Conservation (phyloP, 108 stramenopile species). For the Cyclotella distinguenda region DNA sequence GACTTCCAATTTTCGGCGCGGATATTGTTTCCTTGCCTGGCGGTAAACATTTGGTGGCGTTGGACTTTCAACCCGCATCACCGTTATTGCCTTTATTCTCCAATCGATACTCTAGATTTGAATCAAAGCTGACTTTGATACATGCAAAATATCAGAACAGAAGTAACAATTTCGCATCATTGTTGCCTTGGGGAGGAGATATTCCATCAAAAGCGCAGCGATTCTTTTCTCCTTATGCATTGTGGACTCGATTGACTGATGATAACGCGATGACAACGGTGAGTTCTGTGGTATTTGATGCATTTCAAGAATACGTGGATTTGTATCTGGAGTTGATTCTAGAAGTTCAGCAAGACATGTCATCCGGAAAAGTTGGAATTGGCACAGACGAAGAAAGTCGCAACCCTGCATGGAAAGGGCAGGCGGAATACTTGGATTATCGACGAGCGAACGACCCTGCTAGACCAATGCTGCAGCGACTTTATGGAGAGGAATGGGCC, state of each 20-base stretch:
- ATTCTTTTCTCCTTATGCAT: constrained; percentile 74
- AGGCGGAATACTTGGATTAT: constrained; percentile 62
- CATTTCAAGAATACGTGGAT: constrained; percentile 68
- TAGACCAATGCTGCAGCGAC: constrained; percentile 75
- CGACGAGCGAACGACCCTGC: constrained; percentile 79
- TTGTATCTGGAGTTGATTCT: constrained; percentile 58
- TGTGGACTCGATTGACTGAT: constrained; percentile 72
- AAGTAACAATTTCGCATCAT: not conserved
- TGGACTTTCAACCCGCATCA: constrained; percentile 74
- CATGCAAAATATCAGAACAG: constrained; percentile 40
- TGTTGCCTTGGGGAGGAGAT: constrained; percentile 80
- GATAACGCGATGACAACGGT: constrained; percentile 46
- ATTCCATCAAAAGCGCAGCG: constrained; percentile 63
- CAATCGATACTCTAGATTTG: constrained; percentile 27
- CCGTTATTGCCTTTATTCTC: constrained; percentile 28
- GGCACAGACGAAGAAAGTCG: constrained; percentile 2
- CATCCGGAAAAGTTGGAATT: constrained; percentile 4
- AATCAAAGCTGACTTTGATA: constrained; percentile 42
- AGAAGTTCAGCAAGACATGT: constrained; percentile 20
- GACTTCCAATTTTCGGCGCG: constrained; percentile 72
- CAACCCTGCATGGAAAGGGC: constrained; percentile 25
- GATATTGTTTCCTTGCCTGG: constrained; percentile 84
- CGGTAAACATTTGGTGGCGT: constrained; percentile 58
- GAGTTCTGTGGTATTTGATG: constrained; percentile 50
- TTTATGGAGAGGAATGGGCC: constrained; percentile 79